A percentile compares a stretch with the other conserved stretches of the same genome.
phyloP scores from a whole-genome alignment of 805 yeast genomes.

The Metschnikowia drakensbergensis region DNA sequence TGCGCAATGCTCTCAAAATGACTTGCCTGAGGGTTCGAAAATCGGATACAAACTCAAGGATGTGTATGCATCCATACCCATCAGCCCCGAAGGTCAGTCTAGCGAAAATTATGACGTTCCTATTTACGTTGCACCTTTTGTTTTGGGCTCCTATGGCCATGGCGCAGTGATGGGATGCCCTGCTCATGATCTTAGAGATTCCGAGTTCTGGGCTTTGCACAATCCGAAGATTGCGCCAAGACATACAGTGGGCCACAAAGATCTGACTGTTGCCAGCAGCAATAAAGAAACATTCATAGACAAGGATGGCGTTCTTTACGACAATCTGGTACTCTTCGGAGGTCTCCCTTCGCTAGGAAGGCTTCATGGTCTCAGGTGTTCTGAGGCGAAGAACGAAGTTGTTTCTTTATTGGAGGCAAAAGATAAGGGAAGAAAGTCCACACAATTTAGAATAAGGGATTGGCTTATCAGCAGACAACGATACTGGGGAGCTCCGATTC shows the following conservation, averaged over 20 bases:
- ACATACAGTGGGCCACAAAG: conserved; percentile 44
- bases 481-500: conserved; percentile 99
- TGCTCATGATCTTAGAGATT: conserved; percentile 85
- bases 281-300: conserved; percentile 44
- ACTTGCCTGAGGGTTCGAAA: conserved; percentile 26
- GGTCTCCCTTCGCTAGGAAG: conserved; percentile 29
- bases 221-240: conserved; percentile 42
- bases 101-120: conserved; percentile 45
- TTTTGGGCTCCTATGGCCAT: conserved; percentile 73
- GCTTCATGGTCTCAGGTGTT: conserved; percentile 46
- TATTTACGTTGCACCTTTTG: conserved; percentile 88
- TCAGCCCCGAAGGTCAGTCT: conserved; percentile 32
- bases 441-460: conserved; percentile 71
- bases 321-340: conserved; percentile 21
- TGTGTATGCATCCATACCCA: conserved; percentile 55
- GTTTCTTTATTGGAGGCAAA: conserved; percentile 35
- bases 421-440: conserved; percentile 44
- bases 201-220: conserved; percentile 70
- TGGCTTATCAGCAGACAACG: conserved; percentile 95
- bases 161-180: conserved; percentile 99
- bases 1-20: conserved; percentile 44
- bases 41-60: conserved; percentile 54
- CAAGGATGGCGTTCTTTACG: conserved; percentile 40
- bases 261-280: conserved; percentile 11
- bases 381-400: conserved; percentile 51